Base-by-base conservation (phyloP, 2,329 filamentous ascomycete species). In the Achaetomium macrosporum region DNA sequence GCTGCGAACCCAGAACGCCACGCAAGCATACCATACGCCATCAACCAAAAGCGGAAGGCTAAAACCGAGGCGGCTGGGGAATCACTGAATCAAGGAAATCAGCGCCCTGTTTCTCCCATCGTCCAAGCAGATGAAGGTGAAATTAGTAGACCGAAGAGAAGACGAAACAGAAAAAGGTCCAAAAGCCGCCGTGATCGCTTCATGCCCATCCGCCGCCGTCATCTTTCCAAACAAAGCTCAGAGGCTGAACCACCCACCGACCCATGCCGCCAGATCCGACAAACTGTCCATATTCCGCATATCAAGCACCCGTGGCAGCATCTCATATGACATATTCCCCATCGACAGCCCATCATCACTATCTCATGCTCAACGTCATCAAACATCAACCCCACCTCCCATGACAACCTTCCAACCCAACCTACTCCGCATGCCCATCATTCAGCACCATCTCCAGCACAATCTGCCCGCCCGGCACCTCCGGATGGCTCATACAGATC, bases 401-500 rank as follows among this genome's bases (percentile, higher is more conserved):
- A 20, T n/a, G 17, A 15, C 11, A n/a, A 41, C 25, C 20, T 15
- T 16, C 29, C 16, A 29, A 16, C 30, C 31, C 47, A 25, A 45
- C 52, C 62, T 74, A 74, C 67, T 82, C 78, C 50, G 70, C 68
- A 59, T 92, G 87, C 6, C 89, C 91, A 64, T 95, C 88, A 68
- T 97, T 97, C 61, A 97, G 79, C 59, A 96, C 73, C 78, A 99
- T 78, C 73, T 99, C 93, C 58, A 97, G 76, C 58, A 99, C 84
- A 59, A 99, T 84, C 74, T 96, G 91, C 65, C 84, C 85, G 48
- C 87, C 84, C 54, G 89, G 81, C 58, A 87, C 77, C 71, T 95
- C 88, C 0, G 93, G 93, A 73, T 99, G 93, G 65, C 90, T 88
- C 88, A 99, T 91, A 63, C 85, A 87, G 61, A 99, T 82, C 79